Percentiles rank a stretch among this genome's conserved stretches.
These are phyloP conservation scores for Dovyalis caffra DNA, from an alignment of 345 rosid species.

Conservation along the genomic window DNA sequence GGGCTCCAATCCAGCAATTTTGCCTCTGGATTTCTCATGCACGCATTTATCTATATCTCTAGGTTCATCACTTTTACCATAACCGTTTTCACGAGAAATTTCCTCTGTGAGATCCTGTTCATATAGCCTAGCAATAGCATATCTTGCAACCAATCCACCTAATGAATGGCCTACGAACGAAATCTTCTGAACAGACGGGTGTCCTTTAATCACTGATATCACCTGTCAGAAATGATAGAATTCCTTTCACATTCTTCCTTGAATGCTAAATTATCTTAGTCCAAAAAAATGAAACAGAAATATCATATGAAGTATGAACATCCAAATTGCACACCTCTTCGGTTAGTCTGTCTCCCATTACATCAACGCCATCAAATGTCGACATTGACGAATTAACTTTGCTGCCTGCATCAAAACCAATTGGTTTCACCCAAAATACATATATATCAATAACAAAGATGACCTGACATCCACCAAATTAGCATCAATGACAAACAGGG, in stretches of 20 bases:
- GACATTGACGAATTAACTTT: constrained; percentile 45
- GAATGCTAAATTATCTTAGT: not conserved
- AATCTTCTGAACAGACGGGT: constrained; percentile 59
- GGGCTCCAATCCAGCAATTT: constrained; percentile 80
- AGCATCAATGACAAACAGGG: no score
- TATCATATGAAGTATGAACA: no score
- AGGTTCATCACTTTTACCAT: constrained; percentile 21
- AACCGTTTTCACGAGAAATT: constrained; percentile 37
- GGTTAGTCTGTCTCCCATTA: constrained; percentile 86
- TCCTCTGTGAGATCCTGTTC: constrained; percentile 31
- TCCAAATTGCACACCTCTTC: constrained; percentile 54
- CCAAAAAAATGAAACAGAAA: no score
- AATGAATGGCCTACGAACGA: constrained; percentile 84
- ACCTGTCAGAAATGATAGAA: constrained; percentile 84
- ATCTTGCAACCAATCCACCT: constrained; percentile 85
- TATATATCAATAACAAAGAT: no score
- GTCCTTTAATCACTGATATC: constrained; percentile 46
- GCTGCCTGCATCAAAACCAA: constrained; percentile 66
- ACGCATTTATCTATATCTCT: constrained; percentile 32
- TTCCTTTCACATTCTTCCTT: not conserved
- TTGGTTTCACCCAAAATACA: no score
- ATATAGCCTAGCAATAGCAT: constrained; percentile 78
- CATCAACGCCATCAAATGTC: constrained; percentile 87
- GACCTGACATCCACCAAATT: no score
- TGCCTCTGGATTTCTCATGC: constrained; percentile 39